Percentiles rank a stretch among this genome's conserved stretches.
phyloP scores from a whole-genome alignment of 768 basidiomycete species.

The Hebeloma cylindrosporum region DNA sequence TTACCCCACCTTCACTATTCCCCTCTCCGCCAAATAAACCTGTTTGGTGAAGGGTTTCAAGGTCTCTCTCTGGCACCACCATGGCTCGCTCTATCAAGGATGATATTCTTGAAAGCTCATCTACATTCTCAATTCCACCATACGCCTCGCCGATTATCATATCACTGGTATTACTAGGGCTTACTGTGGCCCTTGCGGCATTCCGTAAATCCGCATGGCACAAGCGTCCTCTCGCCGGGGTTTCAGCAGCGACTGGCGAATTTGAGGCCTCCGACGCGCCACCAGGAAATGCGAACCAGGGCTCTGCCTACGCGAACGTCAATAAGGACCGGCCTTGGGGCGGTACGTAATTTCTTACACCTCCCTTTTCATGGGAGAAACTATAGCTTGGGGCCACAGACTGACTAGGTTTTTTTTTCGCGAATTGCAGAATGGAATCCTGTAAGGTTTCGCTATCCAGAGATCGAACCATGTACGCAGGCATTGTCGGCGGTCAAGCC shows the following conservation, averaged over 20 bases:
- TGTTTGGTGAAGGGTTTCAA: too few relatives aligned
- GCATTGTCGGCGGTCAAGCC: conserved; percentile 48
- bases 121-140: not conserved
- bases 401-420: not conserved
- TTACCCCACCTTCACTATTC: too few relatives aligned
- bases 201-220: not conserved
- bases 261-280: not conserved
- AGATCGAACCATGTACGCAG: conserved; percentile 40
- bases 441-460: conserved; percentile 50
- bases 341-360: conserved; percentile 17
- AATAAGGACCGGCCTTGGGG: conserved; percentile 25
- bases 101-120: not conserved
- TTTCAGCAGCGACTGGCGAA: not conserved
- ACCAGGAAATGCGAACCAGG: not conserved
- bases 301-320: too few relatives aligned
- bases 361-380: not conserved
- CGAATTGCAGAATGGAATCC: conserved; percentile 50
- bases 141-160: conserved; percentile 1
- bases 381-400: not conserved
- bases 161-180: not conserved
- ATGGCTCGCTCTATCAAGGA: too few relatives aligned
- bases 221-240: not conserved
- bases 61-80: too few relatives aligned
- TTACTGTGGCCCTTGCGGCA: not conserved
- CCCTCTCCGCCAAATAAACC: too few relatives aligned